Base-by-base conservation (phyloP, 73 alveolate genomes). In the Durusdinium trenchii region DNA sequence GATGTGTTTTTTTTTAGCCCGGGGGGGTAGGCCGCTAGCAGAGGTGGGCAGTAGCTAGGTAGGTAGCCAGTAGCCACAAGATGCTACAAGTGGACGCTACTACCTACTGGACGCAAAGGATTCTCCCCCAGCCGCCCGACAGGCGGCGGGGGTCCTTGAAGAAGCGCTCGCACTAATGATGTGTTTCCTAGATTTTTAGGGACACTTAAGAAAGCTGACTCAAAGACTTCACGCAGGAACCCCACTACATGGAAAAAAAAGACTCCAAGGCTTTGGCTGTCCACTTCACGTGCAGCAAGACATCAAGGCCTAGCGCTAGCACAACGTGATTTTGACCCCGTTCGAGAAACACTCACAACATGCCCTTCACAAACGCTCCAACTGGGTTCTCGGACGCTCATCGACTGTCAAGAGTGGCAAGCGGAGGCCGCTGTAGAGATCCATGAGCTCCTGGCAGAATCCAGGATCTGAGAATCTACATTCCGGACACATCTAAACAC, bases 261-360 rank as follows among this genome's bases (percentile, higher is more conserved):
- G 26, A 18, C 26, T 14, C 71, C 35, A 64, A 64, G 85, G 32
- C 85, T 94, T 99, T 94, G n/a, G 99, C 99, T 64, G 99, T 99
- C 99, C 99, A 99, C 99, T 99, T 99, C 40, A 99, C 99, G 94
- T 99, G 99, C 54, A 99, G 99, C 23, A 99, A 99, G 52, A 99
- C 99, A 92, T 99, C 99, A 47, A 99, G 99, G 54, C 94, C 94
- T 85, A 3, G 32, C n/a, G n/a, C 73, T 23, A 57, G 69, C 32
- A 16, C 69, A 57, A 12, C 69, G 69, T 57, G 69, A 16, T 57
- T 57, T 57, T 57, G 32, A 12, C 69, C 32, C 69, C 69, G 69
- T 57, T 57, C 23, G 32, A 12, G 32, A 12, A 57, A 57, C 69
- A 57, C 84, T 57, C 69, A 57, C 69, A 12, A 23, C 69, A 23